Conservation (phyloP, 2,329 filamentous ascomycete genomes). For the Teratosphaeria destructans region DNA sequence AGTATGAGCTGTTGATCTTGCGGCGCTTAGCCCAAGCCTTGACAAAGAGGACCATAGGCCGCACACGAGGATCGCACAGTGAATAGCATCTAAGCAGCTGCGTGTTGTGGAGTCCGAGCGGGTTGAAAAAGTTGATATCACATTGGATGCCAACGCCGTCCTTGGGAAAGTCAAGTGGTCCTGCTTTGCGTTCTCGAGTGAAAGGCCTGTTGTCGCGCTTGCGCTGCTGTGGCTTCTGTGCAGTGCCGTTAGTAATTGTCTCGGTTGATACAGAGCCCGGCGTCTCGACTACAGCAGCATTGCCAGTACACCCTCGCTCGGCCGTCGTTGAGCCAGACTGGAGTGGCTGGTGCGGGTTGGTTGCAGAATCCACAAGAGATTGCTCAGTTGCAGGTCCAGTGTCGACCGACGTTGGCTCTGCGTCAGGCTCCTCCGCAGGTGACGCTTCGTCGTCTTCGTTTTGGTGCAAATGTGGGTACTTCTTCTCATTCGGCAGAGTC, state of each 20-base stretch:
- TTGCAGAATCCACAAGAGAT: not conserved
- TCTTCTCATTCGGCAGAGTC: conserved; percentile 37
- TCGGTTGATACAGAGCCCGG: not conserved
- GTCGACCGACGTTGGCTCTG: not conserved
- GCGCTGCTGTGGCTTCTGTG: not conserved
- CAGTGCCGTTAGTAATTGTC: not conserved
- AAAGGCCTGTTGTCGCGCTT: conserved; percentile 21
- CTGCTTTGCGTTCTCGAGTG: conserved; percentile 36
- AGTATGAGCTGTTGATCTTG: conserved; percentile 77
- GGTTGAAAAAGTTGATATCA: conserved; percentile 84
- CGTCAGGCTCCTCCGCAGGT: not conserved
- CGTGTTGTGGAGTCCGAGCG: conserved; percentile 76
- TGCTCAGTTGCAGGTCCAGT: not conserved
- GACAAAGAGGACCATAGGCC: conserved; percentile 70
- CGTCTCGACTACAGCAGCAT: not conserved
- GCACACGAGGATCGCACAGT: conserved; percentile 65
- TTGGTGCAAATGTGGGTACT: conserved; percentile 27
- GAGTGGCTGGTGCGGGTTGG: not conserved
- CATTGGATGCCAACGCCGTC: conserved; percentile 71
- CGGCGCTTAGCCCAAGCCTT: conserved; percentile 84
- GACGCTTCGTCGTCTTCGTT: conserved; percentile 6
- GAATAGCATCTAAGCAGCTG: conserved; percentile 74
- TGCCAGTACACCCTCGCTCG: not conserved
- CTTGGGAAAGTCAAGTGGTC: conserved; percentile 65
- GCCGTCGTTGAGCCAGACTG: not conserved